phyloP scores from a whole-genome alignment of 2,329 filamentous ascomycete species.

The Metarhizium album region DNA sequence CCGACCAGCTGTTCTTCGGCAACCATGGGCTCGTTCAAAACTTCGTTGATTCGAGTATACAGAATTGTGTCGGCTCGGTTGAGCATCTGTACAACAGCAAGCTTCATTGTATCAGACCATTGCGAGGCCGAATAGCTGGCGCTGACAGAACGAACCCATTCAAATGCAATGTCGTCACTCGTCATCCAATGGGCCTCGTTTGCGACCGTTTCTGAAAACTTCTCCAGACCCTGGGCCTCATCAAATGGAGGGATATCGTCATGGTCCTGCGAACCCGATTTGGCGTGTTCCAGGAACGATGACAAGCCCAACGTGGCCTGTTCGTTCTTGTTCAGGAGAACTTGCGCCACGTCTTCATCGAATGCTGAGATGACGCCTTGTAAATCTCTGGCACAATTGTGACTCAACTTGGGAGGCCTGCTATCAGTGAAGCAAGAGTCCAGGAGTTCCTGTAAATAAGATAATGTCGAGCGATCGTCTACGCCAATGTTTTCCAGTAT shows the following conservation, averaged over 20 bases:
- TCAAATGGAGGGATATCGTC: constrained; percentile 37
- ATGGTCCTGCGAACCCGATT: constrained; percentile 40
- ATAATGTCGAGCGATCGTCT: constrained; percentile 35
- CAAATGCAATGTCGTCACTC: constrained; percentile 46
- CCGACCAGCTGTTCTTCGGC: constrained; percentile 17
- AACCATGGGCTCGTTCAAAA: constrained; percentile 23
- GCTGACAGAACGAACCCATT: constrained; percentile 43
- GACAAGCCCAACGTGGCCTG: constrained; percentile 42
- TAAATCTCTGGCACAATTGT: constrained; percentile 37
- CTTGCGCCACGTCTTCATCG: constrained; percentile 41
- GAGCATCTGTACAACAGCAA: constrained; percentile 44
- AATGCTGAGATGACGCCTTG: constrained; percentile 37
- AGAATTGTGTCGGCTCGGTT: constrained; percentile 42
- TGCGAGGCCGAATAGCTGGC: constrained; percentile 40
- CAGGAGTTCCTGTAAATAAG: constrained; percentile 37
- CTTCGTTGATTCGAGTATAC: constrained; percentile 33
- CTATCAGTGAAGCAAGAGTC: constrained; percentile 42
- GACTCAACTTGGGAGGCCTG: constrained; percentile 36
- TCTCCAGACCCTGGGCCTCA: constrained; percentile 38
- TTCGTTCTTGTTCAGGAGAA: constrained; percentile 43
- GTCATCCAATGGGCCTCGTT: constrained; percentile 34
- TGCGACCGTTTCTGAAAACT: constrained; percentile 40
- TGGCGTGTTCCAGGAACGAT: constrained; percentile 54
- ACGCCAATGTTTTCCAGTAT: constrained; percentile 45
- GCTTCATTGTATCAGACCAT: constrained; percentile 50